Base-by-base conservation (phyloP, 805 yeast genomes). In the Wickerhamomyces alni region DNA sequence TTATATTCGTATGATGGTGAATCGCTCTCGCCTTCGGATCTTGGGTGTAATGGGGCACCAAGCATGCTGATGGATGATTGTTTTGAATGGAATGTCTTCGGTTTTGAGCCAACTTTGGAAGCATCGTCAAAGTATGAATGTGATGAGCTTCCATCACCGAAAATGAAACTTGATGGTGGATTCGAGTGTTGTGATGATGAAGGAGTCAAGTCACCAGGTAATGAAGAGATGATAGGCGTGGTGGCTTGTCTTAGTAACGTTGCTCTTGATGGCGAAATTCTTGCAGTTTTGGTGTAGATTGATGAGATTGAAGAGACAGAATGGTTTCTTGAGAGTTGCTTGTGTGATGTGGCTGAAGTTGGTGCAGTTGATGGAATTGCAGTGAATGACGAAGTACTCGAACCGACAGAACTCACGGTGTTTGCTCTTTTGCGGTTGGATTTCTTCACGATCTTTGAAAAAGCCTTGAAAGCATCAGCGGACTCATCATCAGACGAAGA, bases 381-480 rank as follows among this genome's bases (percentile, higher is more conserved):
- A 44, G 41, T 10, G 41, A 39, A 12, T 12, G 33, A 12, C 17
- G 34, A 21, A 13, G 36, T 36, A 15, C 22, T 41, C 4, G 48
- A 52, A 22, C 38, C 40, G 17, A 43, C 35, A 3, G 60, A 55
- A 5, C 47, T 40, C 4, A 35, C 45, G 2, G 60, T 55, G 33
- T 52, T 51, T 9, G 60, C 57, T 32, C 60, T 45, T 32, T 54
- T 53, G 6, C 58, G 45, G 15, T 50, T 39, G 3, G 36, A 33
- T 18, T 39, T 42, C 26, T 43, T 42, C 8, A 56, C 42, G 4
- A 48, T 52, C 29, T 43, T 44, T 8, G 52, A 48, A 26, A 56
- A 56, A 8, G 60, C 59, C 31, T 41, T 45, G 11, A 45, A 29
- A 4, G 56, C 56, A 38, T 52, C 50, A 4, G 44, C 42, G 5